Evolutionary conservation across 306 rosid species (phyloP).

Genomic region (Casuarina equisetifolia): DNA sequence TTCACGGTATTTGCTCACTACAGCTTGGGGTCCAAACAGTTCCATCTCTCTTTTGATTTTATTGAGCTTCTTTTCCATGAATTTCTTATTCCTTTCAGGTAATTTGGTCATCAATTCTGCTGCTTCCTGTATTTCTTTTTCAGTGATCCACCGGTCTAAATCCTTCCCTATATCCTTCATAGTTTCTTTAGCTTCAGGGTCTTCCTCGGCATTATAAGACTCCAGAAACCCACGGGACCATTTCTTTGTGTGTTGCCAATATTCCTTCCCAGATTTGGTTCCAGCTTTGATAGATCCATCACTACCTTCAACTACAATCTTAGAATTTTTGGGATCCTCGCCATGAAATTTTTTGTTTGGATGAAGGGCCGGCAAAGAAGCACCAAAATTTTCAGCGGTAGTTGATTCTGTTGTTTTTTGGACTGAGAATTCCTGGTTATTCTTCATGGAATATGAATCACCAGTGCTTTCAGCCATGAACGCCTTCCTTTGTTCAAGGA

Average conservation of each 20-base stretch:
- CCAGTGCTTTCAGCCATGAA: conserved; percentile 33
- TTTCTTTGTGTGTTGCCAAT: conserved; percentile 97
- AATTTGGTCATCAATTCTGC: conserved; percentile 66
- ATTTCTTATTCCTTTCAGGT: conserved; percentile 57
- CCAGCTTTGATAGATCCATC: conserved; percentile 86
- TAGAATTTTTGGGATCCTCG: conserved; percentile 39
- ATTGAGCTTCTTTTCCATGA: conserved; percentile 75
- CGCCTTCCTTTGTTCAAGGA: conserved; percentile 51
- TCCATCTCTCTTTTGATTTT: conserved; percentile 96
- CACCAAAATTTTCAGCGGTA: conserved; percentile 30
- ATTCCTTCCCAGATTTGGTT: conserved; percentile 86
- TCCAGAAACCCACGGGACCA: conserved; percentile 90
- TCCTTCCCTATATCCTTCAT: conserved; percentile 89
- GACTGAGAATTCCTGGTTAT: conserved; percentile 39
- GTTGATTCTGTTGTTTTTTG: conserved; percentile 43
- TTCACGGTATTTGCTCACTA: conserved; percentile 88
- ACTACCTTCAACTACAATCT: conserved; percentile 77
- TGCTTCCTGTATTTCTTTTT: conserved; percentile 85
- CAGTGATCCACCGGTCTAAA: conserved; percentile 90
- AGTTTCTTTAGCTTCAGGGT: conserved; percentile 69
- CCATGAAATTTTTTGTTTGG: conserved; percentile 19
- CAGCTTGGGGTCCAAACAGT: conserved; percentile 94
- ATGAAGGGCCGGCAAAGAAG: conserved; percentile 29
- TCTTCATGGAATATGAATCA: conserved; percentile 37
- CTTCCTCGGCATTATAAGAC: conserved; percentile 80